Evolutionary conservation across 2,329 filamentous ascomycete species (phyloP).

Genomic region (Calonectria multiphialidica): DNA sequence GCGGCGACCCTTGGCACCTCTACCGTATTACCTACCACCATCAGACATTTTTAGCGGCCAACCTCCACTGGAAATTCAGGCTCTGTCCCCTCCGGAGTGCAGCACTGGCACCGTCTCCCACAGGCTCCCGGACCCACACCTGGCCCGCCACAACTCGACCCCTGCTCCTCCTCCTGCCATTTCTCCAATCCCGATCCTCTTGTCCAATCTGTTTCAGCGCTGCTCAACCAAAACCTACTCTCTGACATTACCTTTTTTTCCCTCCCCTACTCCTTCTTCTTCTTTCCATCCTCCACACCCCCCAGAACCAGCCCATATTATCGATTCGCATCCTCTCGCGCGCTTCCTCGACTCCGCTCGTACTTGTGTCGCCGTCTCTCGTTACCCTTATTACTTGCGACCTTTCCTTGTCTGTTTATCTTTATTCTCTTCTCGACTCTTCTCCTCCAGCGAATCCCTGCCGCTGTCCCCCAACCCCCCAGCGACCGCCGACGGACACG

Average conservation of each 20-base stretch:
- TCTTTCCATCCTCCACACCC: constrained; percentile 18
- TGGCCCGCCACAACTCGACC: constrained; percentile 2
- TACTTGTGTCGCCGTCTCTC: constrained; percentile 24
- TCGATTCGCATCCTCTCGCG: constrained; percentile 6
- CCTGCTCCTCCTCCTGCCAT: constrained; percentile 27
- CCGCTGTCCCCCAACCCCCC: not conserved
- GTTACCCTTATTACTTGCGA: constrained; percentile 16
- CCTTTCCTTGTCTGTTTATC: not conserved
- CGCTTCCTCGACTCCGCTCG: constrained; percentile 15
- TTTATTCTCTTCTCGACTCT: not conserved
- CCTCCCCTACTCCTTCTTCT: constrained; percentile 1
- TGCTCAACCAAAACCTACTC: constrained; percentile 29
- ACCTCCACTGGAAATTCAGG: constrained; percentile 15
- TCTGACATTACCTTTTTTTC: constrained; percentile 18
- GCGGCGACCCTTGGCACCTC: not conserved
- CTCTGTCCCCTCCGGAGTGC: constrained; percentile 1
- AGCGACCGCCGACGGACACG: constrained; percentile 15
- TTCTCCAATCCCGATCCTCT: constrained; percentile 30
- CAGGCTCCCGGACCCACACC: not conserved
- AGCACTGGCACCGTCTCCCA: not conserved
- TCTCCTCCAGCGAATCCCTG: constrained; percentile 1
- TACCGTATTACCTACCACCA: no score
- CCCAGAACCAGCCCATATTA: not conserved
- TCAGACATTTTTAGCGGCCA: constrained; percentile 8
- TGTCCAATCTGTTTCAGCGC: constrained; percentile 34